Base-by-base conservation (phyloP, 2,329 filamentous ascomycete species). In the Xylariales sp. region DNA sequence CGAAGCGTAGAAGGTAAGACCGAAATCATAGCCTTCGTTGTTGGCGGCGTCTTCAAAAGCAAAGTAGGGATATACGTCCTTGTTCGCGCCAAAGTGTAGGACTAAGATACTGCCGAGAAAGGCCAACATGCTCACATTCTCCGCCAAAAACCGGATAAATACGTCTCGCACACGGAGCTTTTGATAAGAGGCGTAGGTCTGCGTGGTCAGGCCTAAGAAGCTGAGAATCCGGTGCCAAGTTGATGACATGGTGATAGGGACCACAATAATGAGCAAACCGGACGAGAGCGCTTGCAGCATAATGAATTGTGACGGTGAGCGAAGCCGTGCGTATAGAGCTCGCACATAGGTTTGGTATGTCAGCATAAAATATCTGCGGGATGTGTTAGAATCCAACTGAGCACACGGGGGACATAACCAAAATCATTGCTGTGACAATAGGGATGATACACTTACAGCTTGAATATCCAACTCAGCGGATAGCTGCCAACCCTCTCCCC, bases 331-430 rank as follows among this genome's bases (percentile, higher is more conserved):
- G 54, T 85, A 85, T 41, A 85, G 60, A 10, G 81, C 78, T 37
- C 81, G 78, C 11, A 85, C 81, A 59, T 84, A 85, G 5, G 80
- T 84, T 59, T 85, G 80, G 57, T 85, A 85, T 5, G 81, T 85
- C 36, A 84, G 61, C 66, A 78, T 78, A 55, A 82, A 83, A 57
- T 82, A 83, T 33, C 74, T 77, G 46, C 23, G 27, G 21, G 5
- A 21, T 25, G n/a, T 15, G 37, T 47, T 24, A 54, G 47, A 40
- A 27, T 37, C n/a, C 11, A 15, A 15, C 3, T 23, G 12, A 5
- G 5, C 15, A 19, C n/a, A 8, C 25, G 1, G 6, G 19, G 8
- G 12, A n/a, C n/a, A n/a, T n/a, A n/a, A n/a, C n/a, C n/a, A n/a
- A n/a, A n/a, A n/a, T n/a, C n/a, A n/a, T n/a, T n/a, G n/a, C n/a